Evolutionary conservation across 2,329 filamentous ascomycete species (phyloP), one percentile per base, ranked within the genome.

Genomic region (Cylindrodendrum hubeiense): DNA sequence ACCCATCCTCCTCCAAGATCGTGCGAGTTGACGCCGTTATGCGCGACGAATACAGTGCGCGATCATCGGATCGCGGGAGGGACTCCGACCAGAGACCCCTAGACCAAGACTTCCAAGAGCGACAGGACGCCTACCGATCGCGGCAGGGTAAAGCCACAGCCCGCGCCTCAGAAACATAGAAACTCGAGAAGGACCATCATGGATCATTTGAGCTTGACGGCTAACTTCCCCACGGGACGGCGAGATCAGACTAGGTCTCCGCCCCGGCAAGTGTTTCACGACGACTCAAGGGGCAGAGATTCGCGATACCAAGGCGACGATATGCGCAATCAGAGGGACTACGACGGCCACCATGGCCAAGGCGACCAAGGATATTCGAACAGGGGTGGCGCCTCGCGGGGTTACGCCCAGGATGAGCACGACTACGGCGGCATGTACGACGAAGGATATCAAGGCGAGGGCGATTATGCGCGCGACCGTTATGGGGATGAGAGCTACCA

Each of bases 71-170:
- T 60, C 69, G 72, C 63, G 74, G 72, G 43, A 73, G 70, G 64
- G 72, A 75, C 61, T 51, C 71, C 53, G 73, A 77, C 60, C 68
- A 71, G 60, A 71, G 57, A 39, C 65, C 71, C 52, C 59, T 64
- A 65, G 70, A 69, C 63, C 65, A 75, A 54, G 64, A 70, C 65
- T 63, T 57, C 65, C 66, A 75, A 65, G 69, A 72, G 67, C 70
- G 67, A 75, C 76, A 79, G 74, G 79, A 82, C 71, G 78, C 79
- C 77, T 78, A 80, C 74, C 82, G 79, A 79, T 79, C 81, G 80
- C 80, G 83, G 81, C 83, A 86, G 82, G 84, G 82, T 84, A 84
- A 84, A 82, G 58, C 59, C 76, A 77, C 69, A 75, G 74, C 78
- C 77, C 75, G 78, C 71, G 76, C 73, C 70, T 74, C 71, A 65